A percentile compares a stretch with the other conserved stretches of the same genome.
Evolutionary conservation across 2,329 filamentous ascomycete species (phyloP).

Genomic region (Sclerotinia sclerotiorum): DNA sequence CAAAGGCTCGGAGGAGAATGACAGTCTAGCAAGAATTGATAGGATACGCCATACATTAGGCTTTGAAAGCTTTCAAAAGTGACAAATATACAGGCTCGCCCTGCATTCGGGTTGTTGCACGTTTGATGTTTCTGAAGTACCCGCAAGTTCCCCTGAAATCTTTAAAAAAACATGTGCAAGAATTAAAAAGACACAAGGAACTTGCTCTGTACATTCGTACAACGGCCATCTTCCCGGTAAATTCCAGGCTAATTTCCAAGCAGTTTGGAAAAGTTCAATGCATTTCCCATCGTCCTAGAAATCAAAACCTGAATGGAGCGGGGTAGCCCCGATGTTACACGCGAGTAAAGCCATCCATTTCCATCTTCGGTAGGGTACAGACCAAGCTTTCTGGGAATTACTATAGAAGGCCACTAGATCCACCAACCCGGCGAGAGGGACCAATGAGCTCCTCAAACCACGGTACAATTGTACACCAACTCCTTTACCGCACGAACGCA

Average conservation of each 20-base stretch:
- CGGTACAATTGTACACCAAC: not conserved
- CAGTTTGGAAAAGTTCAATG: not conserved
- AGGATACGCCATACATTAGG: not conserved
- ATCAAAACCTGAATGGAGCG: constrained; percentile 5
- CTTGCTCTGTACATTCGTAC: not conserved
- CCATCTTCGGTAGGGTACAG: constrained; percentile 16
- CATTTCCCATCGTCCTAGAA: not conserved
- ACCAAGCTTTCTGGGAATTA: constrained; percentile 16
- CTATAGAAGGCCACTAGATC: constrained; percentile 18
- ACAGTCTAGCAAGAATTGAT: constrained; percentile 7
- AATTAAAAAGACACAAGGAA: not conserved
- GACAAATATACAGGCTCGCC: constrained; percentile 10
- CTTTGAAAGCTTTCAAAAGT: not conserved
- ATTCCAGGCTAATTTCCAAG: not conserved
- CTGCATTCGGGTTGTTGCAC: not conserved
- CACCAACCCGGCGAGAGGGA: constrained; percentile 24
- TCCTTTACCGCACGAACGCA: not conserved
- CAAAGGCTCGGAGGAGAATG: not conserved
- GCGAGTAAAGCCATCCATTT: constrained; percentile 10
- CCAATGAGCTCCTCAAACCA: constrained; percentile 10
- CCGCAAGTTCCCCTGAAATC: not conserved
- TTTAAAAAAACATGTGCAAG: not conserved
- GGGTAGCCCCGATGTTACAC: constrained; percentile 12
- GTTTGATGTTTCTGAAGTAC: constrained; percentile 5
- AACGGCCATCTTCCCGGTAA: not conserved